Evolutionary conservation across 306 rosid genomes (phyloP).

Genomic region (Glycine tomentella): DNA sequence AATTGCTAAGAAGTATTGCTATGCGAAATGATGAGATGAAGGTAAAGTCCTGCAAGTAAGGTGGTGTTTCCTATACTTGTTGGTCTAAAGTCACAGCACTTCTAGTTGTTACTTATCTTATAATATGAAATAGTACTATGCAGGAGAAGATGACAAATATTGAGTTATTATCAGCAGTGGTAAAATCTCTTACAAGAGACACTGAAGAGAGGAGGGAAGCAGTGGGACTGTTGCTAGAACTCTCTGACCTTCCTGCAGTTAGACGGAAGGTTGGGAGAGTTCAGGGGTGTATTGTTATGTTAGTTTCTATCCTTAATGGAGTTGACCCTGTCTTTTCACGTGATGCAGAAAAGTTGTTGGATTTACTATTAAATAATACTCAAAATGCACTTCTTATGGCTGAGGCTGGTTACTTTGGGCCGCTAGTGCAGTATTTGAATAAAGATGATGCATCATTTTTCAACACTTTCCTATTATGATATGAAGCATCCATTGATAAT

Average conservation of each 20-base stretch:
- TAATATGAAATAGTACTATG: constrained; percentile 45
- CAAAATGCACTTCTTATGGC: constrained; percentile 92
- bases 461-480: neutral
- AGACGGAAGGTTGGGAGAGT: constrained; percentile 72
- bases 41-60: constrained; percentile 54
- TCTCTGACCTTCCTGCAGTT: constrained; percentile 63
- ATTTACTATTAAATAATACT: constrained; percentile 63
- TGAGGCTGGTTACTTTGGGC: constrained; percentile 85
- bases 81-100: constrained; percentile 1
- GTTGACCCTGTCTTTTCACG: constrained; percentile 66
- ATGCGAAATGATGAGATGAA: constrained; percentile 53
- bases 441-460: constrained; percentile 57
- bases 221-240: constrained; percentile 68
- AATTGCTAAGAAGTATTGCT: constrained; percentile 59
- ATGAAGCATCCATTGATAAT: neutral
- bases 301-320: constrained; percentile 75
- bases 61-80: neutral
- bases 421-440: constrained; percentile 68
- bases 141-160: constrained; percentile 80
- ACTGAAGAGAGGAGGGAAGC: constrained; percentile 80
- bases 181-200: constrained; percentile 70
- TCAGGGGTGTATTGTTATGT: constrained; percentile 81
- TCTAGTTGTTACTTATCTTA: constrained; percentile 42
- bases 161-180: constrained; percentile 64
- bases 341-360: constrained; percentile 70